These are phyloP conservation scores for Tagetes patula DNA, from an alignment of 129 eudicot species.

Conservation along the genomic window DNA sequence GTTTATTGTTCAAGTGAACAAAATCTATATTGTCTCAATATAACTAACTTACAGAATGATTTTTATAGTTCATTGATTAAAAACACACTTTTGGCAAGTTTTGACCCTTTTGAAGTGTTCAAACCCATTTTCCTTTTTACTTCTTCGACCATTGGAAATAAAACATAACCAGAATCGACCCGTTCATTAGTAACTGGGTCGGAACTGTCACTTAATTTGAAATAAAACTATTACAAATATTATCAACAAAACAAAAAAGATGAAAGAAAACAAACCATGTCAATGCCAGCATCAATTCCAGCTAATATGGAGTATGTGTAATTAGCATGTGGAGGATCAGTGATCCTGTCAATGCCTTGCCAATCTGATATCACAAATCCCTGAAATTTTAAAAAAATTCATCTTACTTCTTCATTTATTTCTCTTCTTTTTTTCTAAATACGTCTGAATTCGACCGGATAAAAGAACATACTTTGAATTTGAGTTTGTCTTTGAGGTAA, in stretches of 20 bases:
- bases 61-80: not conserved
- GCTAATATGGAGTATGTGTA: constrained; percentile 63
- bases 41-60: not conserved
- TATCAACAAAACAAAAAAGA: not conserved
- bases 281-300: constrained; percentile 69
- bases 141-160: constrained; percentile 2
- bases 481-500: constrained; percentile 50
- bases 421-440: not conserved
- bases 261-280: constrained; percentile 49
- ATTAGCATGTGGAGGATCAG: constrained; percentile 55
- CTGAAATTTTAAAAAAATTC: constrained; percentile 31
- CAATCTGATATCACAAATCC: constrained; percentile 86
- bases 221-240: not conserved
- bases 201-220: not conserved
- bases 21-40: not conserved
- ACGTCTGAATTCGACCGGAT: constrained; percentile 1
- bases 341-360: constrained; percentile 61
- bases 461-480: constrained; percentile 47
- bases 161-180: not conserved
- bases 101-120: not conserved
- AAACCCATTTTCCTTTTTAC: not conserved
- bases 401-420: not conserved
- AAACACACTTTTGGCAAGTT: not conserved
- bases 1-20: not conserved
- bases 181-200: not conserved